phyloP scores from a whole-genome alignment of 352 stramenopile species.

The Phytophthora pseudosyringae region DNA sequence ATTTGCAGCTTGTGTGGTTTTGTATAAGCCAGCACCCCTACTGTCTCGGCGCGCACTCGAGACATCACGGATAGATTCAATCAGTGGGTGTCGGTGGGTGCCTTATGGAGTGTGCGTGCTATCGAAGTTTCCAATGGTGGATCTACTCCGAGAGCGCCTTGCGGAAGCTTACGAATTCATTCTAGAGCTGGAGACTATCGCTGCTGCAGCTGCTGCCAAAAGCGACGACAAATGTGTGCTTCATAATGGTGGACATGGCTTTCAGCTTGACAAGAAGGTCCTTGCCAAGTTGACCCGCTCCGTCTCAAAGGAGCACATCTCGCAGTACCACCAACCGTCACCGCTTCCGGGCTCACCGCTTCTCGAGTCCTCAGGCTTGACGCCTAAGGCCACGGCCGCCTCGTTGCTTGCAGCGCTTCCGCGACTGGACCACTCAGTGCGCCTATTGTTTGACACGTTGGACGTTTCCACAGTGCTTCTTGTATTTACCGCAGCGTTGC shows the following conservation, averaged over 20 bases:
- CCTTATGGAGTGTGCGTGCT: conserved; percentile 83
- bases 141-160: conserved; percentile 80
- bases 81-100: conserved; percentile 62
- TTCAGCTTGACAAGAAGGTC: conserved; percentile 81
- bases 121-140: conserved; percentile 85
- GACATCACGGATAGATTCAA: conserved; percentile 55
- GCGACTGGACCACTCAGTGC: conserved; percentile 76
- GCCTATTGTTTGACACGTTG: conserved; percentile 82
- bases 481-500: conserved; percentile 78
- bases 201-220: conserved; percentile 39
- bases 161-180: conserved; percentile 86
- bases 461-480: conserved; percentile 76
- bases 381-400: conserved; percentile 34
- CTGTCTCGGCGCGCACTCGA: conserved; percentile 68
- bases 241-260: conserved; percentile 39
- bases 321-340: conserved; percentile 50
- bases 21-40: conserved; percentile 79
- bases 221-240: conserved; percentile 17
- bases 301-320: conserved; percentile 72
- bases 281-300: conserved; percentile 76
- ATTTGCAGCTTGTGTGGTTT: conserved; percentile 78
- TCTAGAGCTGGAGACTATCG: conserved; percentile 69
- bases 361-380: conserved; percentile 39
- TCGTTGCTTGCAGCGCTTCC: conserved; percentile 60
- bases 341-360: conserved; percentile 43